phyloP scores from a whole-genome alignment of 2,329 filamentous ascomycete genomes.

The Calonectria henricotiae region DNA sequence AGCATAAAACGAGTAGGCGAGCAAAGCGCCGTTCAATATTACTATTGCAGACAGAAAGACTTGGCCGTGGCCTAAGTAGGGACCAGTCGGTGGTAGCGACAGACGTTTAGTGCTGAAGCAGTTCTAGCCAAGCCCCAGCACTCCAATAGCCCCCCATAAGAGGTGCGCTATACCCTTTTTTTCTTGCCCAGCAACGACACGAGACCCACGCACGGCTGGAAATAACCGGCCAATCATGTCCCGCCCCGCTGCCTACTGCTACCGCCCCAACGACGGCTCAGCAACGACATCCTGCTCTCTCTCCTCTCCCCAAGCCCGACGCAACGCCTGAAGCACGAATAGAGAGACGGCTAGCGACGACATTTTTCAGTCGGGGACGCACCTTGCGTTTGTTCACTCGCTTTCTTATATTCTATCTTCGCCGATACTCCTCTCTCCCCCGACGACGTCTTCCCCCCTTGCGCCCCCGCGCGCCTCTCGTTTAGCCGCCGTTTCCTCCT shows the following conservation, averaged over 20 bases:
- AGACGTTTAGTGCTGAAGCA: slow-evolving; percentile 10
- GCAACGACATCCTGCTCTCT: slow-evolving; percentile 47
- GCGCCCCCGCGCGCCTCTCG: slow-evolving; percentile 26
- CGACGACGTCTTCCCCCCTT: background rate
- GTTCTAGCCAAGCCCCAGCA: slow-evolving; percentile 15
- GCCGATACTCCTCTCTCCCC: slow-evolving; percentile 2
- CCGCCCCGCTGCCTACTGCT: slow-evolving; percentile 30
- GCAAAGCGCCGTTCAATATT: slow-evolving; percentile 14
- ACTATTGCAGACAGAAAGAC: background rate
- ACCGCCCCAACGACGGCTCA: slow-evolving; percentile 47
- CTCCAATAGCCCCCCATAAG: background rate
- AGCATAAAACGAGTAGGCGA: background rate
- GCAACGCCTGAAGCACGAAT: slow-evolving; percentile 19
- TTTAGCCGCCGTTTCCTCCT: slow-evolving; percentile 36
- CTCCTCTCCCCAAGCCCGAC: slow-evolving; percentile 38
- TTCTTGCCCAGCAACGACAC: slow-evolving; percentile 30
- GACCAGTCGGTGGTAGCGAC: slow-evolving; percentile 19
- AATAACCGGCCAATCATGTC: slow-evolving; percentile 22
- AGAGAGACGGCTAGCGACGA: slow-evolving; percentile 21
- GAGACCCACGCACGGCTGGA: slow-evolving; percentile 7
- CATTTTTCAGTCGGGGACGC: background rate
- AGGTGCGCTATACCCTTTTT: slow-evolving; percentile 28
- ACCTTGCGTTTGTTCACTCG: slow-evolving; percentile 22
- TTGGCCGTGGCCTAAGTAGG: background rate
- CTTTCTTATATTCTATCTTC: slow-evolving; percentile 14